Percentiles rank a stretch among this genome's conserved stretches.
These are phyloP conservation scores for Irpex lacteus DNA, from an alignment of 1,284 basidiomycete genomes.

Conservation along the genomic window DNA sequence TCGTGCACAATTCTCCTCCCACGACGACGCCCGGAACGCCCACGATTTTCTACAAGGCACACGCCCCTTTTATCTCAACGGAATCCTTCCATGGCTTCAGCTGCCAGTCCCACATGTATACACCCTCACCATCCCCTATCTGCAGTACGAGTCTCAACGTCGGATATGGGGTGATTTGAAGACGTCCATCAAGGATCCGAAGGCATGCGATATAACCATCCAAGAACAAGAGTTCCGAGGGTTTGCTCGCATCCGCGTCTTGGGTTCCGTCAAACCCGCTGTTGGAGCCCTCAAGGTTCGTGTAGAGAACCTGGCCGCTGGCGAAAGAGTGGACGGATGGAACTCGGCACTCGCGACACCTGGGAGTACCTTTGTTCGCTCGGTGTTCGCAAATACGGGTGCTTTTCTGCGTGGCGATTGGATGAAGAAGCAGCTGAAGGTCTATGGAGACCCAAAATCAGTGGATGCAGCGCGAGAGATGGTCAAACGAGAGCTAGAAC, in stretches of 20 bases:
- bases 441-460: constrained; percentile 12
- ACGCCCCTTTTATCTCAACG: not conserved
- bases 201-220: constrained; percentile 25
- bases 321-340: constrained; percentile 47
- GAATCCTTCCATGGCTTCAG: constrained; percentile 26
- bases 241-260: constrained; percentile 26
- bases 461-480: constrained; percentile 29
- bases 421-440: constrained; percentile 19
- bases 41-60: not conserved
- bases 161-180: constrained; percentile 43
- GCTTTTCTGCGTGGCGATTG: constrained; percentile 43
- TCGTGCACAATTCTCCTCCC: not conserved
- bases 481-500: constrained; percentile 41
- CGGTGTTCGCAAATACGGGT: constrained; percentile 33
- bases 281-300: constrained; percentile 57
- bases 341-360: constrained; percentile 25
- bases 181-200: constrained; percentile 27
- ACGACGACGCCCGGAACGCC: not conserved
- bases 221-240: constrained; percentile 15
- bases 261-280: constrained; percentile 41
- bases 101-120: constrained; percentile 46
- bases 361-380: constrained; percentile 38
- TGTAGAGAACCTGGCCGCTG: constrained; percentile 49
- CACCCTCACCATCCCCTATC: constrained; percentile 40
- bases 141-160: constrained; percentile 51